Conservation (phyloP, 2,329 filamentous ascomycete species). For the Aspergillus sclerotialis region DNA sequence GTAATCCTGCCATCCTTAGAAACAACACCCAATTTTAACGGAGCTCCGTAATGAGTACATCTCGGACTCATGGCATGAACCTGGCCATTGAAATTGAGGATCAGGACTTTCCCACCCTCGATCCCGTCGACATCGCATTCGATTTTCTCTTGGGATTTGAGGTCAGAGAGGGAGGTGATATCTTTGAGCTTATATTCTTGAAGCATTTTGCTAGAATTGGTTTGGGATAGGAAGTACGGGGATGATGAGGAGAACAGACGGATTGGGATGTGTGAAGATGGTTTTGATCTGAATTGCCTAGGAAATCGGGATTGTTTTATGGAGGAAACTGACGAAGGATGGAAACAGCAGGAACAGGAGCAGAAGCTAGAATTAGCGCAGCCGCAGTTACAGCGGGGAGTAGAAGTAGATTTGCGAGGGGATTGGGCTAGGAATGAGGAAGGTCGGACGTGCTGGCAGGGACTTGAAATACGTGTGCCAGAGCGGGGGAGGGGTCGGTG, state of each 20-base stretch:
- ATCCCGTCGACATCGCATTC: conserved; percentile 89
- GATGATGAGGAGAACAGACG: conserved; percentile 7
- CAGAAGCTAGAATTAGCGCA: conserved; percentile 13
- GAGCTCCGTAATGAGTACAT: conserved; percentile 89
- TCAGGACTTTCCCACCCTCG: conserved; percentile 74
- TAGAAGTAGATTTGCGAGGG: background rate
- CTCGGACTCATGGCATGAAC: conserved; percentile 74
- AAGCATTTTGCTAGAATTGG: conserved; percentile 22
- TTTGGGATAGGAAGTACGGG: conserved; percentile 4
- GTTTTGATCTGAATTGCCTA: conserved; percentile 1
- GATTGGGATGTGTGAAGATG: background rate
- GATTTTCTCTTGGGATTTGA: conserved; percentile 75
- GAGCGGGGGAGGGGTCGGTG: background rate
- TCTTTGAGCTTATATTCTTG: conserved; percentile 59
- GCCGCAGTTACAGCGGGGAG: conserved; percentile 14
- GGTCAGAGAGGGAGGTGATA: conserved; percentile 59
- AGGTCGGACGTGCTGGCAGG: conserved; percentile 1
- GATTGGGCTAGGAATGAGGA: background rate
- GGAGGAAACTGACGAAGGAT: conserved; percentile 9
- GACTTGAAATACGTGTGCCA: conserved; percentile 6
- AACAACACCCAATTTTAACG: conserved; percentile 77
- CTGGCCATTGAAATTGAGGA: conserved; percentile 70
- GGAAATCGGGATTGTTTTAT: conserved; percentile 1
- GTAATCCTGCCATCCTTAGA: conserved; percentile 75
- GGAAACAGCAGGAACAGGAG: conserved; percentile 17